Percentiles rank a stretch among this genome's conserved stretches.
phyloP scores from a whole-genome alignment of 768 basidiomycete genomes.

The Lactarius psammicola region DNA sequence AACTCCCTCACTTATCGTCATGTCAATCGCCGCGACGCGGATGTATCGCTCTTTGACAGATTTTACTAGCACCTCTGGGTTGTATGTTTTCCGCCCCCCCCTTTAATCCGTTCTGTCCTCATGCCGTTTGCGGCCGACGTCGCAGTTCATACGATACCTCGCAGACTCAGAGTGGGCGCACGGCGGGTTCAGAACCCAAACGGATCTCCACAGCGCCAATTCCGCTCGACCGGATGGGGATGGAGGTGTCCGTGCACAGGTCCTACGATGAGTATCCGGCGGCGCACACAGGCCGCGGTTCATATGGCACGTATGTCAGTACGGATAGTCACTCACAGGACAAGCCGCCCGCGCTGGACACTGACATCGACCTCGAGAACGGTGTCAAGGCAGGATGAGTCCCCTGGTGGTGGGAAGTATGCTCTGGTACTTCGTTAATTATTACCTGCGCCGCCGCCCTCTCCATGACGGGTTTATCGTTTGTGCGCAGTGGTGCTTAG shows the following conservation, averaged over 20 bases:
- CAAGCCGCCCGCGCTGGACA: background rate
- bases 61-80: background rate
- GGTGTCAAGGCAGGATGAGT: background rate
- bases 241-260: conserved; percentile 12
- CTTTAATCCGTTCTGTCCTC: background rate
- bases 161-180: background rate
- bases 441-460: background rate
- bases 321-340: background rate
- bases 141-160: background rate
- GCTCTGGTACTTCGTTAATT: no score
- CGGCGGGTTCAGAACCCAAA: background rate
- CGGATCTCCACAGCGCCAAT: background rate
- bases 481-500: background rate
- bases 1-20: background rate
- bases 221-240: background rate
- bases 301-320: background rate
- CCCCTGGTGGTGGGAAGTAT: background rate
- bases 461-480: background rate
- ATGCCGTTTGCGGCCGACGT: background rate
- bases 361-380: background rate
- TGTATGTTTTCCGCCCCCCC: background rate
- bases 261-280: background rate
- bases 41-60: conserved; percentile 9
- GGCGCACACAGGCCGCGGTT: background rate
- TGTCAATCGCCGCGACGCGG: conserved; percentile 17